Evolutionary conservation across 202 grass and related monocot genomes (phyloP), one percentile per base, ranked within the genome.

Genomic region (Zizania palustris): DNA sequence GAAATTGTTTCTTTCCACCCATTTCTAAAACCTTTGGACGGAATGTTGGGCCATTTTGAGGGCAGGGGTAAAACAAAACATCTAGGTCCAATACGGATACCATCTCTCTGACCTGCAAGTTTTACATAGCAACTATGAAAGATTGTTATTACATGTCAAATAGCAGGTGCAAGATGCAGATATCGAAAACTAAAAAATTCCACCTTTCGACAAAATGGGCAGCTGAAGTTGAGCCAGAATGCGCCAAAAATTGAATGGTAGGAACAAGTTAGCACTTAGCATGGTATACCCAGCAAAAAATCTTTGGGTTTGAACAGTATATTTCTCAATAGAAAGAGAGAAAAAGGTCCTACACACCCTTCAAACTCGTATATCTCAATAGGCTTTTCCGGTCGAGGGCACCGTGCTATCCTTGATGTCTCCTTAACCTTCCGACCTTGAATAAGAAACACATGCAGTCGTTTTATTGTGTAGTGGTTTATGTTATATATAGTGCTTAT

Each of bases 181-280:
- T 62, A 18, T 7, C 58, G 11, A 33, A 53, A 43, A 9, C 5
- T 44, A 8, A 61, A 45, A 41, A 48, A 57, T 53, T 71, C 82
- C 81, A 97, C 95, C 95, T 97, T 97, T 4, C 89, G 82, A 78
- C 95, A 97, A 76, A 97, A 97, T n/a, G 95, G 95, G 74, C 95
- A 97, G 5, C 95, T 97, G 88, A 67, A 80, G 63, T 73, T 72
- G 79, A 54, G n/a, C 41, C 64, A 85, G 28, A 59, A 35, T 38
- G 75, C 65, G 78, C 45, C 81, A 41, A 73, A 49, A 77, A 11
- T 61, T 43, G 58, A 73, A 70, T 35, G 3, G 41, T 72, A 74
- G 14, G 33, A 41, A 60, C 7, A 69, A 22, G 37, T 58, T 51
- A 88, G 77, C 33, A 63, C 42, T 28, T 28, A 28, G 28, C 11